Base-by-base conservation (phyloP, 164 flowering plant species). In the Nymphaea colorata region DNA sequence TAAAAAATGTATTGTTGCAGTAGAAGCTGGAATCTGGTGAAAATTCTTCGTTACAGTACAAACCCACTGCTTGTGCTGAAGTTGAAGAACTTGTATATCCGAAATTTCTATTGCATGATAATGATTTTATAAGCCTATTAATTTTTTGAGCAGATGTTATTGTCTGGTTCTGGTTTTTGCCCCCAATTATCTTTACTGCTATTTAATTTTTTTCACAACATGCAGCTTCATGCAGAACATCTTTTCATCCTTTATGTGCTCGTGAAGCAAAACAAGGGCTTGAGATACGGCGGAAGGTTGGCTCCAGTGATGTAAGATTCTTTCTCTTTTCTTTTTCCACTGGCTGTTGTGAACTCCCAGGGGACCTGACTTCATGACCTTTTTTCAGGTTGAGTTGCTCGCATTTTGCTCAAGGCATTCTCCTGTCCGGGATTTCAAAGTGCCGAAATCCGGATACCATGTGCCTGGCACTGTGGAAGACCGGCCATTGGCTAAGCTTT, bases 161-260 rank as follows among this genome's bases (percentile, higher is more conserved):
- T n/a, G n/a, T n/a, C n/a, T n/a, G 36, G 36, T 25, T 25, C 36
- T 25, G 36, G 36, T 25, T 25, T 25, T 25, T 25, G 36, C 36
- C 36, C 36, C 36, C 0, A 25, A 1, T 25, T 25, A 25, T 25
- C 36, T 25, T 25, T 15, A 8, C 57, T 8, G 57, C 5, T 15
- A 51, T 15, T 51, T 51, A 51, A 5, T 51, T 10, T 51, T 25
- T 51, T 10, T 51, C 57, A 51, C 57, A 2, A 51, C 57, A 51
- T 51, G 67, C 83, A 94, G 98, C 95, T 79, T 71, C 93, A 51
- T 94, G 98, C 79, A 82, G 98, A 77, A 79, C 89, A 69, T 76
- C 95, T n/a, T 94, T 94, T 70, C 98, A 94, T 82, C 98, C 98
- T 67, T 77, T 85, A 66, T 94, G 98, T 85, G 97, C 97, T 17